Evolutionary conservation across 2,329 filamentous ascomycete genomes (phyloP).

Genomic region (Aspergillus sp.): DNA sequence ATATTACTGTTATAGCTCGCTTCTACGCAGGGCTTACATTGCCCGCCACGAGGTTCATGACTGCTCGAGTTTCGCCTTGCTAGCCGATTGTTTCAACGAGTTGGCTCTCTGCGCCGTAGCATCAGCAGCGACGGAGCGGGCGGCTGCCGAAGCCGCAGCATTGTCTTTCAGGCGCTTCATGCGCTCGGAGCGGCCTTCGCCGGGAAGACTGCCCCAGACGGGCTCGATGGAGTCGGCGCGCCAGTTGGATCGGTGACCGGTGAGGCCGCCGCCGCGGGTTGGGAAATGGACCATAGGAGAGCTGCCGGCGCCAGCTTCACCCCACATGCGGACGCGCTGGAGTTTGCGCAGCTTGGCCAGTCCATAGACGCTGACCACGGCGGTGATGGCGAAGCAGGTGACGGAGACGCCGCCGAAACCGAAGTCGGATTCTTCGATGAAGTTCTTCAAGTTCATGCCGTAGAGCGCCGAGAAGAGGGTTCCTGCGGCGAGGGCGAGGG

Average conservation of each 20-base stretch:
- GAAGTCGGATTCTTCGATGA: conserved; percentile 88
- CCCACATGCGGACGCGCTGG: conserved; percentile 86
- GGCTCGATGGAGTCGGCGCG: conserved; percentile 45
- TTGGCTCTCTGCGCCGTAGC: conserved; percentile 6
- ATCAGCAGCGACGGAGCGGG: conserved; percentile 12
- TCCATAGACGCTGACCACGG: conserved; percentile 79
- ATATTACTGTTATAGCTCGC: neutral
- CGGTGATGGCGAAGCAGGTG: conserved; percentile 69
- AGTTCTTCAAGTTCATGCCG: conserved; percentile 99
- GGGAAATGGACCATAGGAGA: conserved; percentile 28
- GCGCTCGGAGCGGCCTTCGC: conserved; percentile 38
- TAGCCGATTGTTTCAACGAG: neutral
- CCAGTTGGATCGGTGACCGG: conserved; percentile 39
- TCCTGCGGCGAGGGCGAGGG: conserved; percentile 88
- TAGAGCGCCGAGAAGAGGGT: conserved; percentile 98
- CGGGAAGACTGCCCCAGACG: conserved; percentile 38
- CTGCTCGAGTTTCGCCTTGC: neutral
- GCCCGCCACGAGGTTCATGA: neutral
- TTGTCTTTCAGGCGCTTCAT: conserved; percentile 37
- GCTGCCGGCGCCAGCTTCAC: conserved; percentile 49
- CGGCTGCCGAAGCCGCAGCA: conserved; percentile 22
- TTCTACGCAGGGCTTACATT: neutral
- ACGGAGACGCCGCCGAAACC: conserved; percentile 77
- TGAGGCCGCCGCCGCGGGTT: conserved; percentile 22
- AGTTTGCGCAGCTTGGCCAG: conserved; percentile 80